Percentiles rank a stretch among this genome's conserved stretches.
Evolutionary conservation across 306 rosid genomes (phyloP).

Genomic region (Quercus agrifolia): DNA sequence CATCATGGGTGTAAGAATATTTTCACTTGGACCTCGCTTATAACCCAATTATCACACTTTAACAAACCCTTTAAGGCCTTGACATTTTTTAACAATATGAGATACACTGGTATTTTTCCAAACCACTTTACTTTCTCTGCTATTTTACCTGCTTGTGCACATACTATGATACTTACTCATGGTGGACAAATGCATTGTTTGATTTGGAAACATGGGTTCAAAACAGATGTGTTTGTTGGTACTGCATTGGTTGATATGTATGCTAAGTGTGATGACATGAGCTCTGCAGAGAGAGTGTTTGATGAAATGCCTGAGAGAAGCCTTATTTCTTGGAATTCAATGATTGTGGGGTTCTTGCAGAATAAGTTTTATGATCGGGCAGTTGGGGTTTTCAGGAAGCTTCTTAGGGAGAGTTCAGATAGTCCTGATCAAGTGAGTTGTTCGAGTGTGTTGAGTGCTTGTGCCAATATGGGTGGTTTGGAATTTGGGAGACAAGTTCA

Average conservation of each 20-base stretch:
- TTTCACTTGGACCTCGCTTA: slow-evolving; percentile 59
- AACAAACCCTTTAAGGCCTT: slow-evolving; percentile 38
- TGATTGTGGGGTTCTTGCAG: slow-evolving; percentile 52
- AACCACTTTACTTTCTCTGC: slow-evolving; percentile 62
- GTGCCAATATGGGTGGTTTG: slow-evolving; percentile 36
- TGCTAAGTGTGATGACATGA: slow-evolving; percentile 35
- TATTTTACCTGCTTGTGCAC: slow-evolving; percentile 46
- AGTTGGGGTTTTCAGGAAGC: slow-evolving; percentile 31
- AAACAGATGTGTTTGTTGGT: slow-evolving; percentile 37
- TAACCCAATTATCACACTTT: slow-evolving; percentile 37
- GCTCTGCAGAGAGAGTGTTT: slow-evolving; percentile 45
- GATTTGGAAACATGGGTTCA: slow-evolving; percentile 41
- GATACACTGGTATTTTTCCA: slow-evolving; percentile 39
- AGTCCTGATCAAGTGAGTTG: slow-evolving; percentile 49
- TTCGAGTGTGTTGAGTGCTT: slow-evolving; percentile 54
- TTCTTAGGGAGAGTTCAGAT: slow-evolving; percentile 19
- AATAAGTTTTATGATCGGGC: slow-evolving; percentile 37
- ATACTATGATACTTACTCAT: slow-evolving; percentile 16
- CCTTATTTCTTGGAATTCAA: slow-evolving; percentile 52
- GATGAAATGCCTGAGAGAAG: slow-evolving; percentile 53
- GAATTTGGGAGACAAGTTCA: slow-evolving; percentile 58
- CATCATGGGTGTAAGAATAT: slow-evolving; percentile 16
- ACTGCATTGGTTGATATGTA: slow-evolving; percentile 52
- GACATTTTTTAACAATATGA: slow-evolving; percentile 38
- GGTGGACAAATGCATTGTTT: slow-evolving; percentile 50